These are phyloP conservation scores for Debaryomycetaceae sp. DNA, from an alignment of 1,139 yeast species.

Conservation along the genomic window DNA sequence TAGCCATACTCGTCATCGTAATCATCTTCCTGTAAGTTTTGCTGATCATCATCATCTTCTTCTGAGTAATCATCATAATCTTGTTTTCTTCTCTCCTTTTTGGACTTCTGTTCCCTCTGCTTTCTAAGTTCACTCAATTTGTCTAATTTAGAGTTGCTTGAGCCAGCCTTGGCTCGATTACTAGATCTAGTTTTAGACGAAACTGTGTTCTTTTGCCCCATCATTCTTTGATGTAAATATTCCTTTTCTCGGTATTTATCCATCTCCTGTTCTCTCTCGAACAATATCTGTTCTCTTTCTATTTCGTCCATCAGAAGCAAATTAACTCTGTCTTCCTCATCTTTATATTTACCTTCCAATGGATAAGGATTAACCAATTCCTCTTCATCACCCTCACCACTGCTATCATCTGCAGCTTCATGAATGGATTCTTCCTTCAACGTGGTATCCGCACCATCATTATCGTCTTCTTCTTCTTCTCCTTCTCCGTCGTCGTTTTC, in stretches of 20 bases:
- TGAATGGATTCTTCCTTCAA: constrained; percentile 27
- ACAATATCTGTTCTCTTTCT: constrained; percentile 83
- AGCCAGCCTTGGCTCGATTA: constrained; percentile 25
- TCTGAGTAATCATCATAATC: constrained; percentile 44
- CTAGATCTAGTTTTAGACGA: constrained; percentile 22
- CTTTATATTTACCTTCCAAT: constrained; percentile 83
- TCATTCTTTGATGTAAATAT: constrained; percentile 78
- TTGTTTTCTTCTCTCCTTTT: constrained; percentile 26
- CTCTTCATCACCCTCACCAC: constrained; percentile 20
- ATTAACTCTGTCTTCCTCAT: constrained; percentile 68
- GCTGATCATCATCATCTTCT: constrained; percentile 19
- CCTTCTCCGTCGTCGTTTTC: constrained; percentile 17
- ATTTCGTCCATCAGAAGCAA: constrained; percentile 83
- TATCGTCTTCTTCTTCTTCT: constrained; percentile 28
- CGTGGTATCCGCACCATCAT: constrained; percentile 14
- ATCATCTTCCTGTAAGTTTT: constrained; percentile 22
- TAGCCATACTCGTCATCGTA: constrained; percentile 38
- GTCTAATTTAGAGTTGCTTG: constrained; percentile 35
- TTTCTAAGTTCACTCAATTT: constrained; percentile 80
- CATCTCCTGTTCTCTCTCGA: constrained; percentile 90
- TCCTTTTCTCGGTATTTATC: constrained; percentile 81
- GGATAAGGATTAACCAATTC: constrained; percentile 78
- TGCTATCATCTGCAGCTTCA: constrained; percentile 20
- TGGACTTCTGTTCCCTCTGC: constrained; percentile 69
- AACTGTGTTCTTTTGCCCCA: constrained; percentile 39